A percentile compares a stretch with the other conserved stretches of the same genome.
Conservation (phyloP, 1,139 yeast species). For the Saccharomyces pastorianus region DNA sequence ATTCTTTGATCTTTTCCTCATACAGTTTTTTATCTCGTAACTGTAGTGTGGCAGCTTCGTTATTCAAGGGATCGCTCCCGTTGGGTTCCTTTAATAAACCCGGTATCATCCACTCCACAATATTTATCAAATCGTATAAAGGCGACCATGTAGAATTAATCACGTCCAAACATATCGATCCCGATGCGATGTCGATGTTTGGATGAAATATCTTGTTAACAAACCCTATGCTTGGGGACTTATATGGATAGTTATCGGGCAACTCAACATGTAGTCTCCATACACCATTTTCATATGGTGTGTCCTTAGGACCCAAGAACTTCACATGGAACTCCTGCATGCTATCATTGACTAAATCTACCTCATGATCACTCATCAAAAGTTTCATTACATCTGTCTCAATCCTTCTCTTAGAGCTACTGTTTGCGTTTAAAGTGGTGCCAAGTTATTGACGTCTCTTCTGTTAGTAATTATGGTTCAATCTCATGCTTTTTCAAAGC, state of each 20-base stretch:
- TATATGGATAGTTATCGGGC: conserved; percentile 93
- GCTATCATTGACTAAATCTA: conserved; percentile 73
- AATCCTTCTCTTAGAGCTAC: conserved; percentile 67
- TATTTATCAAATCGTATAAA: conserved; percentile 85
- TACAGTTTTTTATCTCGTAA: conserved; percentile 63
- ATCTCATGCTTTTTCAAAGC: neutral
- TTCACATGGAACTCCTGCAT: conserved; percentile 86
- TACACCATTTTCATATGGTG: conserved; percentile 82
- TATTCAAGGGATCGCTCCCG: conserved; percentile 87
- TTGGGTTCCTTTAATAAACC: conserved; percentile 88
- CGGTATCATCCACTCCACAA: conserved; percentile 88
- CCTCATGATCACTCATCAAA: conserved; percentile 90
- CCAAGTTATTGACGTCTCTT: neutral
- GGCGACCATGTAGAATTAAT: conserved; percentile 98
- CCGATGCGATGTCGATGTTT: conserved; percentile 81
- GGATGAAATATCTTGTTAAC: conserved; percentile 90
- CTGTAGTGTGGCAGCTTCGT: conserved; percentile 81
- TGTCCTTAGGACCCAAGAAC: conserved; percentile 80
- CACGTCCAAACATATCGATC: conserved; percentile 92
- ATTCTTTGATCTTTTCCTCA: conserved; percentile 59
- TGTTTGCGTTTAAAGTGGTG: neutral
- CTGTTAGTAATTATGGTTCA: neutral
- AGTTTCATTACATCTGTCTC: conserved; percentile 96
- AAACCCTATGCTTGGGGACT: conserved; percentile 93
- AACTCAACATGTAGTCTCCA: conserved; percentile 92